Percentiles rank a stretch among this genome's conserved stretches.
phyloP scores from a whole-genome alignment of 805 yeast species.

The Pichia ethanolica region DNA sequence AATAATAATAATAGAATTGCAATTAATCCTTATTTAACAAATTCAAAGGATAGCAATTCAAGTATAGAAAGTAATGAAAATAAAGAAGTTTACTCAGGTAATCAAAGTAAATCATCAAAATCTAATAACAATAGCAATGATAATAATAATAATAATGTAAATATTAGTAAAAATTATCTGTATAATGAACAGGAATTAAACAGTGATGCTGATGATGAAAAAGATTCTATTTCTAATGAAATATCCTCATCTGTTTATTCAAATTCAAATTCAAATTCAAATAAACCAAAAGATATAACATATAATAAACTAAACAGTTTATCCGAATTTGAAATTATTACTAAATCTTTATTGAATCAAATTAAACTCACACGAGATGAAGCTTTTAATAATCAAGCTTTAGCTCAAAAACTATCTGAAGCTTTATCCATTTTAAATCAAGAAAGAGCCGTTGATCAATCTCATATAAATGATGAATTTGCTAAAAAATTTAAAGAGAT shows the following conservation, averaged over 20 bases:
- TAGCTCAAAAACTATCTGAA: background rate
- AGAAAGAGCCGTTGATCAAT: background rate
- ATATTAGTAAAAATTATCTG: too few relatives aligned
- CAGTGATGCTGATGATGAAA: slow-evolving; percentile 5
- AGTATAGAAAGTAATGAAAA: too few relatives aligned
- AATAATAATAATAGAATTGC: too few relatives aligned
- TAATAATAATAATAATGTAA: too few relatives aligned
- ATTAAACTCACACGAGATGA: background rate
- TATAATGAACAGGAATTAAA: too few relatives aligned
- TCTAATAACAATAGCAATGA: too few relatives aligned
- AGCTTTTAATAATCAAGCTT: background rate
- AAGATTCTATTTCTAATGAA: background rate
- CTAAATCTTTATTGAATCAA: background rate
- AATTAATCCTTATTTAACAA: too few relatives aligned
- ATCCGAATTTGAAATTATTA: background rate
- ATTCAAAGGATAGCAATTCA: too few relatives aligned
- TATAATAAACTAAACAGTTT: too few relatives aligned
- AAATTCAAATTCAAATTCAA: background rate
- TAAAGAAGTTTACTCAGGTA: too few relatives aligned
- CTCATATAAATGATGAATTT: background rate
- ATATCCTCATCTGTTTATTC: background rate
- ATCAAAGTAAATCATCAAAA: too few relatives aligned
- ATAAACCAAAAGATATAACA: too few relatives aligned
- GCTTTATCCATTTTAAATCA: background rate
- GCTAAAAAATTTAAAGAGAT: background rate